phyloP scores from a whole-genome alignment of 164 flowering plant genomes.

The Vitis cinerea region DNA sequence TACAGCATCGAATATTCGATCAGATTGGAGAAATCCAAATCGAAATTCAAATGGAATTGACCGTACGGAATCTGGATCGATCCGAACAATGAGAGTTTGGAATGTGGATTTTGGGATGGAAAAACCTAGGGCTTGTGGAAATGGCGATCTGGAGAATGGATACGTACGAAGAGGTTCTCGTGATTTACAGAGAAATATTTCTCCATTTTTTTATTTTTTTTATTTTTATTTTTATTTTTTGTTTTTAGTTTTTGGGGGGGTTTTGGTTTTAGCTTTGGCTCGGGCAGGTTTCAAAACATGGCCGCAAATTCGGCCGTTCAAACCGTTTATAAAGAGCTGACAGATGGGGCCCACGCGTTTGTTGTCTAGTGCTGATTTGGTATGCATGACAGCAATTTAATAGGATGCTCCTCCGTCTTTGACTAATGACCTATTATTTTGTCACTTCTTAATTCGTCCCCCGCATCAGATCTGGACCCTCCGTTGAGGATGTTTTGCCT shows the following conservation, averaged over 20 bases:
- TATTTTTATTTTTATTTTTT: neutral
- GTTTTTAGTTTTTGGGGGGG: neutral
- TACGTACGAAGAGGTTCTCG: neutral
- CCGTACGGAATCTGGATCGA: neutral
- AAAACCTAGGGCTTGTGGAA: neutral
- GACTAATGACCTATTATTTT: too few relatives aligned
- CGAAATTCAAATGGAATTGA: neutral
- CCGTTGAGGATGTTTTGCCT: too few relatives aligned
- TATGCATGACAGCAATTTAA: neutral
- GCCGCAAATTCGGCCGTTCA: slow-evolving; percentile 1
- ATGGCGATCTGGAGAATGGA: slow-evolving; percentile 2
- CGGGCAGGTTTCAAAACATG: neutral
- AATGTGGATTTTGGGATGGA: neutral
- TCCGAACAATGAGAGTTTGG: slow-evolving; percentile 1
- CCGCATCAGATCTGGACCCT: too few relatives aligned
- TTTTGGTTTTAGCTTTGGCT: neutral
- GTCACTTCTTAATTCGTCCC: too few relatives aligned
- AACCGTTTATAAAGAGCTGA: neutral
- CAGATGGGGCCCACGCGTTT: neutral
- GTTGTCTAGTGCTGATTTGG: neutral
- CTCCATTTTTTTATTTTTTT: neutral
- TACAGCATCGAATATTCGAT: neutral
- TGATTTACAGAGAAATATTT: slow-evolving; percentile 4
- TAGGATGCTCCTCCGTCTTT: neutral
- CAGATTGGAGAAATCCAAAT: neutral